Percentiles rank a stretch among this genome's conserved stretches.
phyloP scores from a whole-genome alignment of 2,329 filamentous ascomycete genomes.

The Trichophyton equinum region DNA sequence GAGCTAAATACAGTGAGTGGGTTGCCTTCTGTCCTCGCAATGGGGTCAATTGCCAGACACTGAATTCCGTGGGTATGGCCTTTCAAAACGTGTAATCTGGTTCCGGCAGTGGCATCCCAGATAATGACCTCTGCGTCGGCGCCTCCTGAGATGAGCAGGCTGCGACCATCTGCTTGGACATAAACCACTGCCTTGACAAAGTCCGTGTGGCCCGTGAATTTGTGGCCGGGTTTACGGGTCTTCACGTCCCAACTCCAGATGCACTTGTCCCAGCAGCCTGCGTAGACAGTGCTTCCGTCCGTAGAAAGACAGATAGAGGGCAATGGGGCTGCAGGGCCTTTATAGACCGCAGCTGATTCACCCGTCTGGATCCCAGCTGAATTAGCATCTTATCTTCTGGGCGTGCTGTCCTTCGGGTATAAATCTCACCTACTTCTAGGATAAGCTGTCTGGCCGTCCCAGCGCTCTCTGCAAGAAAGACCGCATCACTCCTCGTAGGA shows the following conservation, averaged over 20 bases:
- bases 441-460: slow-evolving; percentile 63
- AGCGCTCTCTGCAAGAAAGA: slow-evolving; percentile 81
- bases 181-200: slow-evolving; percentile 76
- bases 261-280: slow-evolving; percentile 87
- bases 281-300: slow-evolving; percentile 53
- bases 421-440: slow-evolving; percentile 53
- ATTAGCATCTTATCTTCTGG: not conserved
- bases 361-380: slow-evolving; percentile 27
- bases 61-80: slow-evolving; percentile 70
- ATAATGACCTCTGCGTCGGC: slow-evolving; percentile 71
- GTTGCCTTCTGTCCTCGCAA: slow-evolving; percentile 35
- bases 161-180: slow-evolving; percentile 46
- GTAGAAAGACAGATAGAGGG: slow-evolving; percentile 59
- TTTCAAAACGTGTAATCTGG: slow-evolving; percentile 61
- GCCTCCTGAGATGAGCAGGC: slow-evolving; percentile 59
- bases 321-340: slow-evolving; percentile 66
- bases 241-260: slow-evolving; percentile 72
- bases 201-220: slow-evolving; percentile 67
- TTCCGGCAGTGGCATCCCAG: slow-evolving; percentile 61
- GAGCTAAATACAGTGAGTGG: slow-evolving; percentile 58
- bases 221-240: slow-evolving; percentile 42
- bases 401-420: slow-evolving; percentile 2
- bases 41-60: slow-evolving; percentile 62
- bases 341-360: slow-evolving; percentile 42
- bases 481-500: slow-evolving; percentile 45